Evolutionary conservation across 495 filamentous ascomycete species (phyloP), one percentile per base, ranked within the genome.

Genomic region (Pseudoneurospora amorphoporcata): DNA sequence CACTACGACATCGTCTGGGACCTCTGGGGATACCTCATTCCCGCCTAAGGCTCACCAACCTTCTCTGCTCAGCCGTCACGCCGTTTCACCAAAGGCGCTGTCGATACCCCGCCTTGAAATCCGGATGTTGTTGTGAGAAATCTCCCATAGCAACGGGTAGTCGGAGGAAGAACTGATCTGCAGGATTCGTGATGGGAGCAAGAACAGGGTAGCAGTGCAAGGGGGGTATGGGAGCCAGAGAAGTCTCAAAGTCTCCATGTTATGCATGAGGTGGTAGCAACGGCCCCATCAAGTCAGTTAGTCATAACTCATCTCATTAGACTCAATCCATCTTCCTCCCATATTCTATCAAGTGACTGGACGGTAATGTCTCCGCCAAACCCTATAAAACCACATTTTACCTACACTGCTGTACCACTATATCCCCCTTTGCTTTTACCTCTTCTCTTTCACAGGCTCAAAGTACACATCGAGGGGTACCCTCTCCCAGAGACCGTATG

Each of bases 401-500:
- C 23, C 23, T 23, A 23, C 23, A 23, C 23, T 23, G 23, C 23
- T 23, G 23, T 23, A 23, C 23, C 23, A 23, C 23, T 23, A 23
- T 23, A 23, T 23, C 23, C 23, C 23, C 23, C 23, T 23, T 0
- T 1, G 23, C 23, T 23, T 23, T 65, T 35, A 65, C 53, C 5
- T 65, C 53, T 32, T 35, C 29, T 65, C 53, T 37, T 29, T 70
- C 14, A 78, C 77, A n/a, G 78, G 79, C 14, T 73, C 77, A 32
- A 81, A 68, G 41, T 80, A 68, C 17, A 82, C 65, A 61, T 81
- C 74, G 10, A 82, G 72, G 0, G 78, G 53, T 16, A 78, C 73
- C 73, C 83, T 84, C 1, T 76, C 73, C 82, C 82, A 87, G 5
- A 87, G 42, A 2, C 68, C 40, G 68, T 74, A 84, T 0, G 73